Conservation (phyloP, 176 grass and related monocot species). For the Hyparrhenia diplandra region DNA sequence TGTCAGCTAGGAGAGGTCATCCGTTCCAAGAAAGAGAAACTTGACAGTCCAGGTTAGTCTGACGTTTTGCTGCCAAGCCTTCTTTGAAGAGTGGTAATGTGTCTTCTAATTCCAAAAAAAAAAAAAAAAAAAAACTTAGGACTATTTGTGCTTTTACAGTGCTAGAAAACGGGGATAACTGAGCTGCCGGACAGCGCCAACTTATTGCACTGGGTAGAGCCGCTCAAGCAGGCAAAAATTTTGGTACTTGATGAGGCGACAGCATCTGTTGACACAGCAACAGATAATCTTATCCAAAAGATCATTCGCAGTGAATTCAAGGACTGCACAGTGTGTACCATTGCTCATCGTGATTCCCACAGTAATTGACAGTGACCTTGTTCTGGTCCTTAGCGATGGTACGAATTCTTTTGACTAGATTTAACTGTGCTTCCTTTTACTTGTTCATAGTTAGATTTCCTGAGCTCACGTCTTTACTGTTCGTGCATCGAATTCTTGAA, state of each 20-base stretch:
- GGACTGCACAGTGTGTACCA: slow-evolving; percentile 93
- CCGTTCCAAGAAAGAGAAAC: slow-evolving; percentile 60
- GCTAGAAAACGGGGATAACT: slow-evolving; percentile 95
- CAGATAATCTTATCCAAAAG: slow-evolving; percentile 97
- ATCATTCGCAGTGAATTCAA: slow-evolving; percentile 95
- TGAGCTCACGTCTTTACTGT: neutral
- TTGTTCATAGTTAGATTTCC: neutral
- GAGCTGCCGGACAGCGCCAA: slow-evolving; percentile 97
- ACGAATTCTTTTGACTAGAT: slow-evolving; percentile 15
- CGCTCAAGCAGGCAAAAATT: slow-evolving; percentile 89
- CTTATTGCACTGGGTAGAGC: slow-evolving; percentile 92
- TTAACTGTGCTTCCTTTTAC: neutral
- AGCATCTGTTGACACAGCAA: slow-evolving; percentile 94
- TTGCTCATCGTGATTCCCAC: slow-evolving; percentile 96
- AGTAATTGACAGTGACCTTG: slow-evolving; percentile 96
- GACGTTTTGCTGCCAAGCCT: neutral
- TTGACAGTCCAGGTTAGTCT: slow-evolving; percentile 78
- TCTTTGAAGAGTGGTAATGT: neutral
- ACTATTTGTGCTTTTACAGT: slow-evolving; percentile 46
- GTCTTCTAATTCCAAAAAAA: neutral
- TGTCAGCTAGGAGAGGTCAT: slow-evolving; percentile 94
- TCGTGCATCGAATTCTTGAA: neutral
- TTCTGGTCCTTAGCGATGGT: slow-evolving; percentile 91
- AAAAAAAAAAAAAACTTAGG: slow-evolving; percentile 7
- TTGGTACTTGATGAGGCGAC: slow-evolving; percentile 98